Evolutionary conservation across 768 basidiomycete species (phyloP).

Genomic region (Amanita phalloides): DNA sequence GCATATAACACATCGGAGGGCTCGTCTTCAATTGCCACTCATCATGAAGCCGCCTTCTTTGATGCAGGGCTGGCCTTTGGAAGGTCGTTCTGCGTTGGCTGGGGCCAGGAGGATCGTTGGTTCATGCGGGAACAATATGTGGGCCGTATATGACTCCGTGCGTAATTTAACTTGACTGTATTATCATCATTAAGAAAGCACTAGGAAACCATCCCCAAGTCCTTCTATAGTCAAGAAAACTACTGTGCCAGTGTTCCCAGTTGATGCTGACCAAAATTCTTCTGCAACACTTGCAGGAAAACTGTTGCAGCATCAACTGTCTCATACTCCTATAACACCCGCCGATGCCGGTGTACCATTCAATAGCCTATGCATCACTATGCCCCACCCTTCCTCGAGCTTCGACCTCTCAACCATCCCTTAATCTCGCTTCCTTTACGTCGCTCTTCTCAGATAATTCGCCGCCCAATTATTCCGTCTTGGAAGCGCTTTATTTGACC

Average conservation of each 20-base stretch:
- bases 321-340: constrained; percentile 55
- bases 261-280: constrained; percentile 15
- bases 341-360: constrained; percentile 65
- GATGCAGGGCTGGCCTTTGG: constrained; percentile 86
- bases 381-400: constrained; percentile 18
- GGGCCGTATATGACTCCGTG: constrained; percentile 42
- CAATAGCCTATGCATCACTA: constrained; percentile 50
- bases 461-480: constrained; percentile 79
- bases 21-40: constrained; percentile 52
- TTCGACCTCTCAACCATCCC: constrained; percentile 21
- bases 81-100: constrained; percentile 81
- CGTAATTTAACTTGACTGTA: constrained; percentile 16
- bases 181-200: constrained; percentile 4
- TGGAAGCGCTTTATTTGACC: constrained; percentile 82
- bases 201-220: constrained; percentile 47
- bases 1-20: too few relatives aligned
- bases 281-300: constrained; percentile 34
- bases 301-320: constrained; percentile 69
- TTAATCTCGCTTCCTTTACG: constrained; percentile 74
- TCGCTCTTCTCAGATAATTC: constrained; percentile 64
- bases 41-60: constrained; percentile 50
- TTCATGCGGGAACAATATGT: constrained; percentile 70
- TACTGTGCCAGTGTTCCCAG: constrained; percentile 22
- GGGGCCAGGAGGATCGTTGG: constrained; percentile 72
- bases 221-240: constrained; percentile 49